A percentile compares a stretch with the other conserved stretches of the same genome.
Conservation (phyloP, 768 basidiomycete genomes). For the Tricholoma saponaceum region DNA sequence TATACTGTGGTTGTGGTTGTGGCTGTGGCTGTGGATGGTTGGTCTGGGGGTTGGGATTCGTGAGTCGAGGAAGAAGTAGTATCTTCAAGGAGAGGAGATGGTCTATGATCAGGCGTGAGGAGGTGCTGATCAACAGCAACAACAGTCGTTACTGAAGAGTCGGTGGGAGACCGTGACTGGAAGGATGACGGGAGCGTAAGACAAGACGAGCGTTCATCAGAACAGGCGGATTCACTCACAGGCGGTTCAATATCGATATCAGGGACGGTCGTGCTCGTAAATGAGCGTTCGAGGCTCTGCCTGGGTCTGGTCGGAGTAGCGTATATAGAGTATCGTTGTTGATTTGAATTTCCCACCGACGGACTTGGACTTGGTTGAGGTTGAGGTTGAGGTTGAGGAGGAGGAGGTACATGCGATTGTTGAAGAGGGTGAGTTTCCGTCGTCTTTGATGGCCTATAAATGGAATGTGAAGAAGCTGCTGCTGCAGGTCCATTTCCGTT, state of each 20-base stretch:
- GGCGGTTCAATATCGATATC: constrained; percentile 45
- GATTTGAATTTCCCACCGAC: background rate
- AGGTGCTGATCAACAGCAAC: constrained; percentile 36
- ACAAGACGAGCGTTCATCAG: background rate
- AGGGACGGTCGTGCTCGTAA: constrained; percentile 32
- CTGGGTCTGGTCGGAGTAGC: background rate
- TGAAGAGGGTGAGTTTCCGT: background rate
- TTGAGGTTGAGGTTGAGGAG: too few species aligned
- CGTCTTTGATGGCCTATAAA: background rate
- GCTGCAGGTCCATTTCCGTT: too few species aligned
- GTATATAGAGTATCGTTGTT: constrained; percentile 16
- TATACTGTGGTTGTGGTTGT: too few species aligned
- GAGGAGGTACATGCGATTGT: background rate
- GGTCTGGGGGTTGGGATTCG: too few species aligned
- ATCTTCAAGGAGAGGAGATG: constrained; percentile 10
- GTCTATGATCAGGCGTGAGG: constrained; percentile 37
- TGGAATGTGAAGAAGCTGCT: too few species aligned
- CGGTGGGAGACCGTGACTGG: constrained; percentile 38
- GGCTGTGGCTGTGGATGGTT: too few species aligned
- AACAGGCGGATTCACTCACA: constrained; percentile 27
- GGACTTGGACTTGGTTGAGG: background rate
- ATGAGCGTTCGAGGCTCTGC: constrained; percentile 18
- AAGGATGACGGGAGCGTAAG: background rate
- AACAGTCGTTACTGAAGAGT: constrained; percentile 27
- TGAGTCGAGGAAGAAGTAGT: too few species aligned